These are phyloP conservation scores for Asterochloris erici DNA, from an alignment of 139 green algal genomes.

Conservation along the genomic window DNA sequence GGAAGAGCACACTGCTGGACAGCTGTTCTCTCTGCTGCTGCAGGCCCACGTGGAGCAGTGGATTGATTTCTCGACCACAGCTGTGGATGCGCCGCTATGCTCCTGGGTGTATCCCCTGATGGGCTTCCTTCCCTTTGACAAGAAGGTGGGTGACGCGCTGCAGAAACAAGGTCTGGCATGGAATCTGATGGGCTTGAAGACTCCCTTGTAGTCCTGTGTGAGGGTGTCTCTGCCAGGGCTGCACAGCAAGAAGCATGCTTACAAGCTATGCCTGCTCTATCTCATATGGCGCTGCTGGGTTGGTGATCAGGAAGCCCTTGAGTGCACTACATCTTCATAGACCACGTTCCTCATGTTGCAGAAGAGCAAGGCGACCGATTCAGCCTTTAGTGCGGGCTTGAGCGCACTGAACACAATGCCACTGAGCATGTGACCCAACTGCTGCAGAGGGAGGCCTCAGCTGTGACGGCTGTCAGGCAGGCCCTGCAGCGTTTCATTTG, in stretches of 20 bases:
- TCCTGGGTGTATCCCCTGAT: conserved; percentile 34
- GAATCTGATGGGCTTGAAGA: not conserved
- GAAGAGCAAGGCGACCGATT: not conserved
- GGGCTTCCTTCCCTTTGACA: conserved; percentile 30
- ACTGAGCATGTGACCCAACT: not conserved
- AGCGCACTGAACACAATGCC: not conserved
- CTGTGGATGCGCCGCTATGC: conserved; percentile 38
- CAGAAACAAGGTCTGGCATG: not conserved
- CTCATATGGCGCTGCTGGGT: no score
- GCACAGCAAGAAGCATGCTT: no score
- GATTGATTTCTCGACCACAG: conserved; percentile 43
- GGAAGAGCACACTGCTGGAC: no score
- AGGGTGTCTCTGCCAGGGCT: not conserved
- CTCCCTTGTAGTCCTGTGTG: not conserved
- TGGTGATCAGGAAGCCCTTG: no score
- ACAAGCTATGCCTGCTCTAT: no score
- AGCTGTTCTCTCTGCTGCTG: not conserved
- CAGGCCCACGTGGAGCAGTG: conserved; percentile 46
- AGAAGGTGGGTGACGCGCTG: conserved; percentile 23
- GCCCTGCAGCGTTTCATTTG: not conserved
- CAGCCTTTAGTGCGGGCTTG: not conserved
- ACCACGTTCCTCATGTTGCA: not conserved
- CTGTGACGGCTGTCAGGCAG: not conserved
- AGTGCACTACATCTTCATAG: not conserved
- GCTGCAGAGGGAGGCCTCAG: not conserved